Conservation (phyloP, 345 rosid species). For the Mangifera indica region DNA sequence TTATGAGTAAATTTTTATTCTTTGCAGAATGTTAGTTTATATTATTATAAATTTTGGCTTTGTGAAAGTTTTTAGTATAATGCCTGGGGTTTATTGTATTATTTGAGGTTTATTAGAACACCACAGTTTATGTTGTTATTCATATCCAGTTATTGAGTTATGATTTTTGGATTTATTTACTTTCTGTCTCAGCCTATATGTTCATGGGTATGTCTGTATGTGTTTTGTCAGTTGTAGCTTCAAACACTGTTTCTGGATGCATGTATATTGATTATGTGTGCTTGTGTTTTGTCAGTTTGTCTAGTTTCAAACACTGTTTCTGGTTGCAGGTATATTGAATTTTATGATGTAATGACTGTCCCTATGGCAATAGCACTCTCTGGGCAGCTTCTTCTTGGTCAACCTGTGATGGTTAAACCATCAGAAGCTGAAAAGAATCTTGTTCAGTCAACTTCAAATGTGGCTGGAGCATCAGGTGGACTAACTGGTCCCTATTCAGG, state of each 20-base stretch:
- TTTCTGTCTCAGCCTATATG: neutral
- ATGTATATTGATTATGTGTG: too few relatives aligned
- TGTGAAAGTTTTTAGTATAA: too few relatives aligned
- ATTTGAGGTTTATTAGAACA: neutral
- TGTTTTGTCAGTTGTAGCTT: neutral
- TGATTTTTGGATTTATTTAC: neutral
- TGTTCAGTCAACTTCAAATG: constrained; percentile 83
- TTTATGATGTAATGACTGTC: constrained; percentile 96
- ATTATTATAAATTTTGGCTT: too few relatives aligned
- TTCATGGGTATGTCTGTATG: neutral
- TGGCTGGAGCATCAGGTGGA: constrained; percentile 58
- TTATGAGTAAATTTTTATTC: too few relatives aligned
- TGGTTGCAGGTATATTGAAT: constrained; percentile 73
- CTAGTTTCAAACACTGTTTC: too few relatives aligned
- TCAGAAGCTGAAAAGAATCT: constrained; percentile 99
- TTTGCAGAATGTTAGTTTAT: too few relatives aligned
- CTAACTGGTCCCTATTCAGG: constrained; percentile 68
- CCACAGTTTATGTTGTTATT: neutral
- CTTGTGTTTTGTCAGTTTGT: too few relatives aligned
- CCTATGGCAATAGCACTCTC: constrained; percentile 99
- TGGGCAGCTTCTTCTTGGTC: constrained; percentile 96
- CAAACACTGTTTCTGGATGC: constrained; percentile 14
- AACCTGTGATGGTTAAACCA: constrained; percentile 97
- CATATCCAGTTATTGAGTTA: neutral
- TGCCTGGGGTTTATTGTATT: neutral